These are phyloP conservation scores for Candida sonorensis DNA, from an alignment of 805 yeast species.

Conservation along the genomic window DNA sequence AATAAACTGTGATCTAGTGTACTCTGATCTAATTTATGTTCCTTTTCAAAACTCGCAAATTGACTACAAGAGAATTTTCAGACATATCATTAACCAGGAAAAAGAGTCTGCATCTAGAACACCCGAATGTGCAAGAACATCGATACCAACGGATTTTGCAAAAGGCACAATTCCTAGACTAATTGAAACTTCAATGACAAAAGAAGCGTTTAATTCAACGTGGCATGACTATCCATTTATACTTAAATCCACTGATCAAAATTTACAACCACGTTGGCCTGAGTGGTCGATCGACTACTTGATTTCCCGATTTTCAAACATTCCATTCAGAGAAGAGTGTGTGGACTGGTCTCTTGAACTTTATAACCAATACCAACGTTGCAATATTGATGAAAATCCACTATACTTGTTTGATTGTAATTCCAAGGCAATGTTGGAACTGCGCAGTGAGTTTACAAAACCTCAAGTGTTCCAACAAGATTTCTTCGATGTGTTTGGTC, in stretches of 20 bases:
- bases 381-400: conserved; percentile 77
- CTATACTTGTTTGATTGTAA: conserved; percentile 80
- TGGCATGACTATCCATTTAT: conserved; percentile 57
- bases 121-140: conserved; percentile 3
- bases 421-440: conserved; percentile 54
- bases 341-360: conserved; percentile 68
- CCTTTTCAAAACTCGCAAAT: conserved; percentile 80
- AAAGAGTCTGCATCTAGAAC: conserved; percentile 9
- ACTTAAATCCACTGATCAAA: conserved; percentile 13
- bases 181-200: conserved; percentile 35
- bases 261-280: conserved; percentile 42
- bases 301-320: conserved; percentile 47
- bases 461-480: conserved; percentile 56
- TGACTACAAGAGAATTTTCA: conserved; percentile 46
- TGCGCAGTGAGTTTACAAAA: conserved; percentile 44
- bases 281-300: conserved; percentile 51
- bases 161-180: conserved; percentile 45
- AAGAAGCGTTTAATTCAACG: conserved; percentile 34
- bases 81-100: conserved; percentile 43
- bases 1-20: conserved; percentile 45
- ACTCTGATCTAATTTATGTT: conserved; percentile 72
- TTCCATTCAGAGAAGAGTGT: conserved; percentile 74
- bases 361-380: conserved; percentile 52
- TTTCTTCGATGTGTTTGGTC: conserved; percentile 41
- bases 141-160: conserved; percentile 9